Percentiles rank a stretch among this genome's conserved stretches.
Conservation (phyloP, 345 rosid genomes). For the Corchorus olitorius region DNA sequence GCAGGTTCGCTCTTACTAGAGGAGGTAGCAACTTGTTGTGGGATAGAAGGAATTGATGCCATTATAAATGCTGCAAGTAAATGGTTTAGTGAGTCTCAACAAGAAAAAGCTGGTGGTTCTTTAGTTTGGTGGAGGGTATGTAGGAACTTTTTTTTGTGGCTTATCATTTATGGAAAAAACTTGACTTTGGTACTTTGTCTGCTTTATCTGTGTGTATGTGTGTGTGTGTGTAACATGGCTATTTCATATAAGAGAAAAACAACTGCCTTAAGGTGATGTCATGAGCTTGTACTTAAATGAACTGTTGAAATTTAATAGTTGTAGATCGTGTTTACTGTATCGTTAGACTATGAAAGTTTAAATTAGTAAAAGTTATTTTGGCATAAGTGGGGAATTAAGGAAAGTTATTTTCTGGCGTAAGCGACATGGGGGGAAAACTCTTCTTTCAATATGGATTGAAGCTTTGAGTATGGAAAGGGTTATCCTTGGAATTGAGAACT, state of each 20-base stretch:
- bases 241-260: not conserved
- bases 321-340: not conserved
- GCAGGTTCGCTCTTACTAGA: slow-evolving; percentile 85
- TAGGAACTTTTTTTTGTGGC: slow-evolving; percentile 13
- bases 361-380: not conserved
- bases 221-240: not conserved
- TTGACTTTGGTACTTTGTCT: not conserved
- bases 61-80: slow-evolving; percentile 64
- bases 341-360: not conserved
- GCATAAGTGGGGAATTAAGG: not conserved
- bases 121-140: slow-evolving; percentile 89
- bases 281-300: not conserved
- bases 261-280: not conserved
- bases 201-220: slow-evolving; percentile 4
- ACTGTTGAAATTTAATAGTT: not conserved
- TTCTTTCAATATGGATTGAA: not conserved
- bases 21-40: slow-evolving; percentile 74
- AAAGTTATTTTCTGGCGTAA: not conserved
- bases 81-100: slow-evolving; percentile 71
- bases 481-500: not conserved
- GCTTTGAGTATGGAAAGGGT: not conserved
- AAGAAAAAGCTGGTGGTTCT: slow-evolving; percentile 73
- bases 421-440: not conserved
- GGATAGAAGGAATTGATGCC: slow-evolving; percentile 73
- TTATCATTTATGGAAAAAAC: not conserved